These are phyloP conservation scores for Huntiella omanensis DNA, from an alignment of 2,329 filamentous ascomycete genomes.

Conservation along the genomic window DNA sequence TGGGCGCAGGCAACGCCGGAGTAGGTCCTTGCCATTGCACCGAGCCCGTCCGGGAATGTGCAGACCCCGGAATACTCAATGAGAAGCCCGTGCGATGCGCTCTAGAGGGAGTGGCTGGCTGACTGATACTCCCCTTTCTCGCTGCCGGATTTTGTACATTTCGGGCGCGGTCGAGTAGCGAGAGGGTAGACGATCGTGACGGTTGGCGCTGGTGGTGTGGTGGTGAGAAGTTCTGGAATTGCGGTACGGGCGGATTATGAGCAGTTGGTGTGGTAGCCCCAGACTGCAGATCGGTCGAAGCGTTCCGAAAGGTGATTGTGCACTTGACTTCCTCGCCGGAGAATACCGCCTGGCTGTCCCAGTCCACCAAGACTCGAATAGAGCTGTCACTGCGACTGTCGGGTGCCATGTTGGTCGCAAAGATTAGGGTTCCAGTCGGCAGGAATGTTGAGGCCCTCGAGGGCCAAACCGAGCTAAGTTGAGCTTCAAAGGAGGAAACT, in stretches of 20 bases:
- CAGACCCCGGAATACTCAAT: slow-evolving; percentile 32
- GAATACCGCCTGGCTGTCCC: slow-evolving; percentile 87
- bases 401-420: slow-evolving; percentile 25
- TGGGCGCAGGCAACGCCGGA: slow-evolving; percentile 13
- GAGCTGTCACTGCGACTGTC: slow-evolving; percentile 34
- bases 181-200: slow-evolving; percentile 22
- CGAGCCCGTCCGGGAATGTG: slow-evolving; percentile 26
- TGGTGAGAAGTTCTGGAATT: not conserved
- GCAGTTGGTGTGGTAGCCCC: slow-evolving; percentile 8
- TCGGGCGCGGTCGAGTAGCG: slow-evolving; percentile 22
- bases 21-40: slow-evolving; percentile 27
- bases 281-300: slow-evolving; percentile 27
- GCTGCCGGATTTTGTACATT: slow-evolving; percentile 26
- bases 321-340: slow-evolving; percentile 92
- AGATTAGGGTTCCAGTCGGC: too few relatives aligned
- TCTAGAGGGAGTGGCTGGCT: slow-evolving; percentile 20
- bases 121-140: slow-evolving; percentile 19
- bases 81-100: slow-evolving; percentile 53
- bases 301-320: slow-evolving; percentile 90
- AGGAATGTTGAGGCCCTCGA: too few relatives aligned
- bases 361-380: slow-evolving; percentile 87
- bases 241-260: too few relatives aligned
- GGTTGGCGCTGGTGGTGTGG: slow-evolving; percentile 20
- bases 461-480: too few relatives aligned
- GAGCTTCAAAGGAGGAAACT: too few relatives aligned